Base-by-base conservation (phyloP, 2,329 filamentous ascomycete genomes). In the Fonsecaea pugnacius region DNA sequence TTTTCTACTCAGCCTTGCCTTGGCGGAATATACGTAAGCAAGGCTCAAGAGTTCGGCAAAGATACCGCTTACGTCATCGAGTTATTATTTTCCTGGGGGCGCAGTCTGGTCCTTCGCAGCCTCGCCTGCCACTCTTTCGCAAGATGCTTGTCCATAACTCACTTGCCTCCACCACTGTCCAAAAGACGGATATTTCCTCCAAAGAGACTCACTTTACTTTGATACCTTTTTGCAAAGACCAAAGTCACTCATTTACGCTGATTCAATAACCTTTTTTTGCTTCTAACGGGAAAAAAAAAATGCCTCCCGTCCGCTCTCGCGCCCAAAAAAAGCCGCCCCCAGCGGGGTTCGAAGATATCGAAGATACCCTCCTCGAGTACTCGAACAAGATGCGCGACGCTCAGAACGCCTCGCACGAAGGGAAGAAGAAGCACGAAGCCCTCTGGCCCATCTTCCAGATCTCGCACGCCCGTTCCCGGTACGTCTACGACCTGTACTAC, bases 401-500 rank as follows among this genome's bases (percentile, higher is more conserved):
- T 58, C 92, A 97, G 76, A 96, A 96, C 78, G 90, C 92, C 54
- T 89, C 92, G 18, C 85, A 88, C 71, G 79, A 91, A 80, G 76
- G 91, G 80, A 85, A 92, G 85, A 84, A 91, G 87, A 93, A 93
- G 76, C 90, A 97, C 75, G 92, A 98, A 79, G 91, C 91, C 71
- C 86, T 93, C 69, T 99, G 95, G 95, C 94, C 95, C 66, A 92
- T 99, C 70, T 98, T 99, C 75, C 93, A 98, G 77, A 97, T 99
- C 75, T 89, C 89, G 27, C 95, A 99, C 79, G 64, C 69, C 85
- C 85, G 85, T 50, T 88, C 86, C 67, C 88, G 92, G 74, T 99
- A 99, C 79, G 89, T 99, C 69, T 99, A 97, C 81, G 95, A 98
- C 75, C 84, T 99, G 54, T 98, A 97, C 82, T 99, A 98, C 79